phyloP scores from a whole-genome alignment of 306 rosid species.

The Crataegus laevigata region DNA sequence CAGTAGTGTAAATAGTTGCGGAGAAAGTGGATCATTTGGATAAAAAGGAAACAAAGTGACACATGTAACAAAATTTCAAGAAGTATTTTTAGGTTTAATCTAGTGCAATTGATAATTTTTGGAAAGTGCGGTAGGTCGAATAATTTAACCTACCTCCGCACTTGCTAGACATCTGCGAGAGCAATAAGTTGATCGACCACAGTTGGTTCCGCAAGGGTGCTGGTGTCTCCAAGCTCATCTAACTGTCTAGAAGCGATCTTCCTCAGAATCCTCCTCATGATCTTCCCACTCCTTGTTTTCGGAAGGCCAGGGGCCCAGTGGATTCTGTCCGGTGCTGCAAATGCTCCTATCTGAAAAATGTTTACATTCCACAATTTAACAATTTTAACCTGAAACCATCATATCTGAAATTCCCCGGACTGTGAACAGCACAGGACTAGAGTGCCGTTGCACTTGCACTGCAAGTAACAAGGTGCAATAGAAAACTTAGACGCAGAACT shows the following conservation, averaged over 20 bases:
- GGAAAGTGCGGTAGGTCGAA: neutral
- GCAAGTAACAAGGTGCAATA: neutral
- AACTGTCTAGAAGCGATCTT: constrained; percentile 91
- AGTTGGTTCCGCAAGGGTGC: constrained; percentile 90
- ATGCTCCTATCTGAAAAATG: constrained; percentile 88
- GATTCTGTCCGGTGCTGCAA: constrained; percentile 94
- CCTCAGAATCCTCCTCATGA: constrained; percentile 91
- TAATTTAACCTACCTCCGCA: constrained; percentile 18
- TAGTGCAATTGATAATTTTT: neutral
- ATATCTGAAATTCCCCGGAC: neutral
- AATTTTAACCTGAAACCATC: neutral
- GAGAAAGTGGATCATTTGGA: no score
- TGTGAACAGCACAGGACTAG: neutral
- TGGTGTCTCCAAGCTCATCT: constrained; percentile 88
- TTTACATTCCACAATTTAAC: neutral
- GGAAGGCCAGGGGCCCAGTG: constrained; percentile 99
- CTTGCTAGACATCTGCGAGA: constrained; percentile 45
- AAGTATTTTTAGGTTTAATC: neutral
- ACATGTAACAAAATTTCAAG: no score
- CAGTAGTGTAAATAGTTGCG: no score
- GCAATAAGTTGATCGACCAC: constrained; percentile 83
- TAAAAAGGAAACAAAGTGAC: no score
- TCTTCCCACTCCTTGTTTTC: constrained; percentile 97
- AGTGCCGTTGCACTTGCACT: neutral
- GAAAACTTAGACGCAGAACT: neutral